These are phyloP conservation scores for Chrysoporthe puriensis DNA, from an alignment of 2,329 filamentous ascomycete genomes.

Conservation along the genomic window DNA sequence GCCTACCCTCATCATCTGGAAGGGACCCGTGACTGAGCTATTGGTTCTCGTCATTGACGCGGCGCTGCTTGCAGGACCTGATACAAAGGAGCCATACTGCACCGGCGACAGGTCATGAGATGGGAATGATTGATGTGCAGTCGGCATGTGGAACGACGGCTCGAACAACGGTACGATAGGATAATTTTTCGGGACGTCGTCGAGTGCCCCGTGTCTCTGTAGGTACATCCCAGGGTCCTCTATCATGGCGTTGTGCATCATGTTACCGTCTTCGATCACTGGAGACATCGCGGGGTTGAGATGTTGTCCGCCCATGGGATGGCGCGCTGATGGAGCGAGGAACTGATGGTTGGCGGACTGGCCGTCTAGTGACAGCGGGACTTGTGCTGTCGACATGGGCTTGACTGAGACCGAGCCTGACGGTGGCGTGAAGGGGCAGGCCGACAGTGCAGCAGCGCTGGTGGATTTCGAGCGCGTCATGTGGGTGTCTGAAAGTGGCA, in stretches of 20 bases:
- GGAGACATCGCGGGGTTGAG: not conserved
- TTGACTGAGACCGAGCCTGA: constrained; percentile 40
- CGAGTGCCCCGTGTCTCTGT: constrained; percentile 22
- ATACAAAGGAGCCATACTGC: constrained; percentile 48
- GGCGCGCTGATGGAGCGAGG: constrained; percentile 24
- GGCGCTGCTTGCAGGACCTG: constrained; percentile 42
- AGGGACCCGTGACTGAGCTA: constrained; percentile 40
- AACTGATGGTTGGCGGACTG: constrained; percentile 29
- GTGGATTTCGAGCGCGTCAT: constrained; percentile 52
- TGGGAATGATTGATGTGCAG: constrained; percentile 8
- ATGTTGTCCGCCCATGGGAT: constrained; percentile 7
- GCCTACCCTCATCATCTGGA: constrained; percentile 43
- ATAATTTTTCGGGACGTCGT: constrained; percentile 4
- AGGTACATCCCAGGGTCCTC: constrained; percentile 33
- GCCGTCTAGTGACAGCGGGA: constrained; percentile 22
- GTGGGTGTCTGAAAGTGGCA: constrained; percentile 36
- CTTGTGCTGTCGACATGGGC: constrained; percentile 35
- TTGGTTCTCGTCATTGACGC: constrained; percentile 48
- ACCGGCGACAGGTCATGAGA: constrained; percentile 38
- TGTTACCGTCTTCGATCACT: constrained; percentile 25
- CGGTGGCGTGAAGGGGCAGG: constrained; percentile 42
- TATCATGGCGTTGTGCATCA: constrained; percentile 29
- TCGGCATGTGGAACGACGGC: constrained; percentile 24
- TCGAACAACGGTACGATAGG: constrained; percentile 14
- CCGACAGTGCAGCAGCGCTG: constrained; percentile 40